A percentile compares a stretch with the other conserved stretches of the same genome.
These are phyloP conservation scores for Plasmopara muralis DNA, from an alignment of 352 stramenopile genomes.

Conservation along the genomic window DNA sequence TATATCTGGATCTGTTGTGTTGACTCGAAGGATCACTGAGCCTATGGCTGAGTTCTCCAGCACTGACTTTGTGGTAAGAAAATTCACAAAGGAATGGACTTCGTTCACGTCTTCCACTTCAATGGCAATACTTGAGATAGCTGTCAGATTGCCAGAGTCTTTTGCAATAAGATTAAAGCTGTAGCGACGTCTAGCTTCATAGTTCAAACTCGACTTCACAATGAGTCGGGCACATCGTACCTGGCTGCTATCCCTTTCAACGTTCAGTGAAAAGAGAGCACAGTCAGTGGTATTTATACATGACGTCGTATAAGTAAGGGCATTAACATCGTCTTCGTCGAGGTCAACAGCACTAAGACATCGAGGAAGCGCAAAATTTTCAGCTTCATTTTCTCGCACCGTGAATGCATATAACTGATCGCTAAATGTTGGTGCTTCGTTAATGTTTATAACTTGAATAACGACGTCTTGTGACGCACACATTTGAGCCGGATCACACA, in stretches of 20 bases:
- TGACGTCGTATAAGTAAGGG: constrained; percentile 34
- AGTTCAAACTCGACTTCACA: constrained; percentile 33
- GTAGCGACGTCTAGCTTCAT: constrained; percentile 33
- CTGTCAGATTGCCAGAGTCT: constrained; percentile 24
- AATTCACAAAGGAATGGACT: constrained; percentile 27
- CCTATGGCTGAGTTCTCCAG: constrained; percentile 25
- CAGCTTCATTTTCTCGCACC: constrained; percentile 31
- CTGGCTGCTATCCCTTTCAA: constrained; percentile 35
- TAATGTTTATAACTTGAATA: constrained; percentile 42
- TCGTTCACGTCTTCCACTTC: constrained; percentile 52
- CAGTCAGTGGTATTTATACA: constrained; percentile 30
- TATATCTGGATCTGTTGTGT: constrained; percentile 34
- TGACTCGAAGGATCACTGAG: constrained; percentile 26
- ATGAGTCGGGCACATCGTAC: constrained; percentile 34
- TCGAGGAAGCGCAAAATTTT: constrained; percentile 11
- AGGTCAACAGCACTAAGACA: constrained; percentile 40
- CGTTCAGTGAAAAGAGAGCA: constrained; percentile 25
- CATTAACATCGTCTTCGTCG: constrained; percentile 32
- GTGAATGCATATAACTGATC: constrained; percentile 25
- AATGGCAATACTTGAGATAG: constrained; percentile 20
- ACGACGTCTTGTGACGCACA: constrained; percentile 38
- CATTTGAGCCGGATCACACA: constrained; percentile 44
- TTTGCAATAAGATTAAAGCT: constrained; percentile 28
- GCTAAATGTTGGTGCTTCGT: constrained; percentile 40
- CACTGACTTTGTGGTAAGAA: constrained; percentile 22